These are phyloP conservation scores for Taphrina confusa DNA, from an alignment of 1,139 yeast genomes.

Conservation along the genomic window DNA sequence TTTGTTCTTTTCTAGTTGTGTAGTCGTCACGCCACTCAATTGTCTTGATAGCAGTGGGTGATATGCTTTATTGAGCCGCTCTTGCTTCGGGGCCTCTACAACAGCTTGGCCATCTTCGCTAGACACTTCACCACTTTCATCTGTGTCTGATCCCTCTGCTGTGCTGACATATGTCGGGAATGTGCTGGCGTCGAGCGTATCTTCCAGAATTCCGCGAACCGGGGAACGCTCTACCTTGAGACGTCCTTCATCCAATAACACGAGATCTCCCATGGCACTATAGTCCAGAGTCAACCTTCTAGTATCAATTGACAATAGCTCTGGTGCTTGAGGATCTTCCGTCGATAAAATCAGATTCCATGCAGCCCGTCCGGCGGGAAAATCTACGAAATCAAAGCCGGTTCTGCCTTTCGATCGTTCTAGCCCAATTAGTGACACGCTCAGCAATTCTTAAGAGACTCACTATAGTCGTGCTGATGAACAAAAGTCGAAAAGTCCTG, in stretches of 20 bases:
- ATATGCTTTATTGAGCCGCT: neutral
- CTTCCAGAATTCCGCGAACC: neutral
- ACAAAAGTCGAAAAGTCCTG: neutral
- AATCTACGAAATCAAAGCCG: constrained; percentile 4
- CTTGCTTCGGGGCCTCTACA: neutral
- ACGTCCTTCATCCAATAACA: constrained; percentile 7
- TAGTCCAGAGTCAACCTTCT: neutral
- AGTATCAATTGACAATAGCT: neutral
- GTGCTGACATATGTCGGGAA: constrained; percentile 6
- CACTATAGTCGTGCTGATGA: neutral
- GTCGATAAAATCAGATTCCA: constrained; percentile 1
- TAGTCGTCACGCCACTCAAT: constrained; percentile 8
- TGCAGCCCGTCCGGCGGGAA: neutral
- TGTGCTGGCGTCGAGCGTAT: constrained; percentile 7
- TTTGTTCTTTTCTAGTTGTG: neutral
- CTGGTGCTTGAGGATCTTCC: neutral
- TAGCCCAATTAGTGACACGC: no score
- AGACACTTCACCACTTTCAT: neutral
- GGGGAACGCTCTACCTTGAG: constrained; percentile 10
- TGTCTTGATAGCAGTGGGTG: constrained; percentile 7
- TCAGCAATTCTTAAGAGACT: neutral
- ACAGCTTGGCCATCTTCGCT: neutral
- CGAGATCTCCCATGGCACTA: constrained; percentile 17
- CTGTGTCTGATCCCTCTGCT: neutral
- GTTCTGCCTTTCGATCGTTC: neutral